Evolutionary conservation across 371 early-diverging fungal genomes (phyloP).

Genomic region (Phascolomyces articulosus): DNA sequence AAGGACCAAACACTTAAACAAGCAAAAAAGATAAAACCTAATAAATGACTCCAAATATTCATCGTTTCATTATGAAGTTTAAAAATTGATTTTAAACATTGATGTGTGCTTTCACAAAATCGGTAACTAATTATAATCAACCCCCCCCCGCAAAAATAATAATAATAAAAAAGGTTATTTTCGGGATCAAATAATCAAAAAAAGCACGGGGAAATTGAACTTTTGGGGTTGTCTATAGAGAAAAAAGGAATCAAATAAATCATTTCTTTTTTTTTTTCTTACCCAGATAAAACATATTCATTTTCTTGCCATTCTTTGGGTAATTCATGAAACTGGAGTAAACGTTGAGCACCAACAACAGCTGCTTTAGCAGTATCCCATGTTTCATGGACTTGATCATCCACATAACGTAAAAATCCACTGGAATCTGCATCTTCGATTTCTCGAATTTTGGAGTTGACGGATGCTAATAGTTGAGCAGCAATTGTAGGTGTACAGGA

Average conservation of each 20-base stretch:
- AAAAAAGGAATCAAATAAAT: conserved; percentile 1
- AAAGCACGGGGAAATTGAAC: not conserved
- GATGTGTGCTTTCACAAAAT: conserved; percentile 53
- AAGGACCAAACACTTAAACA: conserved; percentile 58
- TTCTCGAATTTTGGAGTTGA: conserved; percentile 39
- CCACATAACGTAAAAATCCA: conserved; percentile 42
- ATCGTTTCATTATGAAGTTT: conserved; percentile 73
- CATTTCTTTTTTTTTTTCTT: conserved; percentile 6
- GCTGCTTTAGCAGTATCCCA: conserved; percentile 61
- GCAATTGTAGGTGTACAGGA: conserved; percentile 32
- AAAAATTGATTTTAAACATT: conserved; percentile 66
- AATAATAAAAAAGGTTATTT: not conserved
- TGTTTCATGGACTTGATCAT: conserved; percentile 49
- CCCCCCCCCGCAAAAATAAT: not conserved
- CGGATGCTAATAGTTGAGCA: conserved; percentile 39
- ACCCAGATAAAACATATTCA: conserved; percentile 65
- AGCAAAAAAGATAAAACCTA: conserved; percentile 63
- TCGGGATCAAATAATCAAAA: not conserved
- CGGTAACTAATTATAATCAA: conserved; percentile 46
- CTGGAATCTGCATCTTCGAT: conserved; percentile 35
- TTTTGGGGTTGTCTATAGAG: conserved; percentile 4
- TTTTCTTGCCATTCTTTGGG: conserved; percentile 73
- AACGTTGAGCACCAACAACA: conserved; percentile 58
- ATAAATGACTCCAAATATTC: conserved; percentile 74
- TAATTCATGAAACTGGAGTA: conserved; percentile 63